Conservation (phyloP, 177 flowering plant genomes). For the Vitis hybrid region DNA sequence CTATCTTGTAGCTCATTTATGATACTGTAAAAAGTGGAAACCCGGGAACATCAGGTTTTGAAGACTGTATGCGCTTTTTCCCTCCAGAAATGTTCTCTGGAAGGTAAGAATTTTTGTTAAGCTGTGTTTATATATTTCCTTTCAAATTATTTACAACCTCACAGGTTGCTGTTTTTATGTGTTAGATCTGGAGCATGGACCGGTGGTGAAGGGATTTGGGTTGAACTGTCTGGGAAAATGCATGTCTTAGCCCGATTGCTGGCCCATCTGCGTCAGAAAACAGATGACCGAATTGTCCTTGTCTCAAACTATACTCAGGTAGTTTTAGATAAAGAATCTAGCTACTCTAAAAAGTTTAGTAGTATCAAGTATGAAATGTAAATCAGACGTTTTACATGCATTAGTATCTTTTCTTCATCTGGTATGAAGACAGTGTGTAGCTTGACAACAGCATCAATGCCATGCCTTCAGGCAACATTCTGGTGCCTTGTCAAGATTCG, state of each 20-base stretch:
- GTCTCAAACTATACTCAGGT: constrained; percentile 99
- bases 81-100: constrained; percentile 90
- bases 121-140: background rate
- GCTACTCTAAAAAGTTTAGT: background rate
- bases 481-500: background rate
- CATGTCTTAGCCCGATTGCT: constrained; percentile 91
- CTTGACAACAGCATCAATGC: background rate
- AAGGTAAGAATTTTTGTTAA: constrained; percentile 44
- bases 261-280: constrained; percentile 75
- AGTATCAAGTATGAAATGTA: constrained; percentile 1
- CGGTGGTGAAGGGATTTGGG: constrained; percentile 97
- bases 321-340: background rate
- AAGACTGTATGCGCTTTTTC: constrained; percentile 84
- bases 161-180: constrained; percentile 10
- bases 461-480: background rate
- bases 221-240: constrained; percentile 98
- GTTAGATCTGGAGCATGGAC: constrained; percentile 94
- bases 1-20: constrained; percentile 75
- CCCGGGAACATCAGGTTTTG: constrained; percentile 87
- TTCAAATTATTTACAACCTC: background rate
- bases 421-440: background rate
- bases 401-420: background rate
- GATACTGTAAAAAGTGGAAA: constrained; percentile 80
- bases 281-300: constrained; percentile 93
- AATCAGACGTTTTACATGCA: background rate